Evolutionary conservation across 148 eudicot species (phyloP).

Genomic region (Gaultheria prostrata): DNA sequence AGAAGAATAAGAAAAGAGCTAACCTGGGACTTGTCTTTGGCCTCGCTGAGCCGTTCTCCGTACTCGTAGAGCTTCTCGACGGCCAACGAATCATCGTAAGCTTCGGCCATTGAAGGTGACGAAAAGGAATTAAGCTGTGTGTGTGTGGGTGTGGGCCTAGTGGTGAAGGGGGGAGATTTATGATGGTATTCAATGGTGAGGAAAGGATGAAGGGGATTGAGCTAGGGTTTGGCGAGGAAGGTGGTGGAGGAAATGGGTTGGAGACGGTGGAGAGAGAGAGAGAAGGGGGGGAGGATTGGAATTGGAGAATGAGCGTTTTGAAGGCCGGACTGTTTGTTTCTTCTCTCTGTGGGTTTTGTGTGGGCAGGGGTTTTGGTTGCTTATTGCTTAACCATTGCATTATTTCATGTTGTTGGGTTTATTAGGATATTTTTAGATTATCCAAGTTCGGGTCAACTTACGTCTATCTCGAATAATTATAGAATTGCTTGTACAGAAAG

Average conservation of each 20-base stretch:
- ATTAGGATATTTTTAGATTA: too few relatives aligned
- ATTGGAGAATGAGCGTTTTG: neutral
- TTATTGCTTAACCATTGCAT: neutral
- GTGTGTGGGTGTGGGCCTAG: neutral
- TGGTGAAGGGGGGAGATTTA: neutral
- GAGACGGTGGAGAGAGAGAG: neutral
- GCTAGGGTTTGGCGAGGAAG: neutral
- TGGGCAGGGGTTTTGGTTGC: neutral
- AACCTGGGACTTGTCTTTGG: slow-evolving; percentile 52
- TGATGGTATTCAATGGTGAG: neutral
- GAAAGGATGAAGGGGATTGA: neutral
- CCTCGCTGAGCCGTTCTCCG: slow-evolving; percentile 47
- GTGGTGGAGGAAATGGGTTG: neutral
- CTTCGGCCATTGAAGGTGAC: slow-evolving; percentile 30
- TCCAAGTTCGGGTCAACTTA: too few relatives aligned
- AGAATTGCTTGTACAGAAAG: too few relatives aligned
- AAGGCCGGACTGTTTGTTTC: neutral
- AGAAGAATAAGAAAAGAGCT: slow-evolving; percentile 13
- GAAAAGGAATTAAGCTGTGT: neutral
- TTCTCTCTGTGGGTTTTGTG: neutral
- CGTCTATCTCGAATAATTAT: too few relatives aligned
- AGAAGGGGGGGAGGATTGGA: neutral
- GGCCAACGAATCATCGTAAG: slow-evolving; percentile 24
- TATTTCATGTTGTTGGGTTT: too few relatives aligned
- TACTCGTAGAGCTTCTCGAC: slow-evolving; percentile 52